Percentiles rank a stretch among this genome's conserved stretches.
Conservation (phyloP, 495 filamentous ascomycete species). For the Penicillium herquei region DNA sequence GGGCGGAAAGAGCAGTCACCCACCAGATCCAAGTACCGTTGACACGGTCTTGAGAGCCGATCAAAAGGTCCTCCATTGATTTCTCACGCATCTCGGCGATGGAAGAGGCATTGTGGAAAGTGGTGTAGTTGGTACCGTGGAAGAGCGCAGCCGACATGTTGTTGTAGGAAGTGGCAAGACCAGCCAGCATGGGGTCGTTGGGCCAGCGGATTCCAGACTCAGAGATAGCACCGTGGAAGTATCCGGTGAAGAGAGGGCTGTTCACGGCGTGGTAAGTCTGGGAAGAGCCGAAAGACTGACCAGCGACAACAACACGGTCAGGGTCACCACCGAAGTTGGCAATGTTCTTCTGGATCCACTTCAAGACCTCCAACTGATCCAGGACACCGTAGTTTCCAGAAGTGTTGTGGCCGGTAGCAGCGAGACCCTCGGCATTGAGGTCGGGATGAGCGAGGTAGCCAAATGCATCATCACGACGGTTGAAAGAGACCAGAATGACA, state of each 20-base stretch:
- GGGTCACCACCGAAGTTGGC: slow-evolving; percentile 47
- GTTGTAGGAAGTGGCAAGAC: slow-evolving; percentile 27
- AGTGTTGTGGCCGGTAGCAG: slow-evolving; percentile 37
- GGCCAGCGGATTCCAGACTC: slow-evolving; percentile 29
- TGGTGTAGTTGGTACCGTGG: slow-evolving; percentile 23
- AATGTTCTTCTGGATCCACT: slow-evolving; percentile 35
- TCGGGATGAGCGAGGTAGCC: slow-evolving; percentile 64
- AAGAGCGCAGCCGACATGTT: slow-evolving; percentile 24
- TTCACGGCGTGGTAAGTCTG: slow-evolving; percentile 40
- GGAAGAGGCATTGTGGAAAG: slow-evolving; percentile 22
- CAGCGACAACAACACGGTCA: slow-evolving; percentile 54
- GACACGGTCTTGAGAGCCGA: slow-evolving; percentile 22
- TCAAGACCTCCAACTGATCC: slow-evolving; percentile 36
- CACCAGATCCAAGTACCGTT: slow-evolving; percentile 24
- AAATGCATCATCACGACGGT: slow-evolving; percentile 66
- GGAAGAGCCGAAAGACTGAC: slow-evolving; percentile 45
- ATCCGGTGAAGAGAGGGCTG: slow-evolving; percentile 26
- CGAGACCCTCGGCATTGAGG: slow-evolving; percentile 37
- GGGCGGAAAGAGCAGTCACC: slow-evolving; percentile 25
- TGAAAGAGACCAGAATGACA: slow-evolving; percentile 67
- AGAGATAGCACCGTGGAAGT: slow-evolving; percentile 29
- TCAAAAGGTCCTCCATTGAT: slow-evolving; percentile 22
- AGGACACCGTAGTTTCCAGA: slow-evolving; percentile 46
- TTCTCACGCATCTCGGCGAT: slow-evolving; percentile 27
- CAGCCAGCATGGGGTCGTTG: slow-evolving; percentile 26